Percentiles rank a stretch among this genome's conserved stretches.
Conservation (phyloP, 495 filamentous ascomycete species). For the Tuber magnatum region DNA sequence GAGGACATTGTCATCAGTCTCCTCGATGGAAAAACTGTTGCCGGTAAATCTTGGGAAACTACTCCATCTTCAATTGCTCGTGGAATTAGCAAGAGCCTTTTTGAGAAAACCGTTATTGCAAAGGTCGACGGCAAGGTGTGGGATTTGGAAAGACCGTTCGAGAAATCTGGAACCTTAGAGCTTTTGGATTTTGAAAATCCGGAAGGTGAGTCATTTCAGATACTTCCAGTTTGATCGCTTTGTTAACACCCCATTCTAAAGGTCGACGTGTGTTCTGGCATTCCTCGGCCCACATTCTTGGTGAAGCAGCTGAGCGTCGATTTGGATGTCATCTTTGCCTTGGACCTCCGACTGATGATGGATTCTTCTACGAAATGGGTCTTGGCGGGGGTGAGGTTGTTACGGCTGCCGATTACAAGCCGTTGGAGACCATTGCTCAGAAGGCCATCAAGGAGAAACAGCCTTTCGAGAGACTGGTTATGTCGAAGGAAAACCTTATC, state of each 20-base stretch:
- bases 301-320: conserved; percentile 80
- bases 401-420: conserved; percentile 64
- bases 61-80: conserved; percentile 60
- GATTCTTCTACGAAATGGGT: conserved; percentile 98
- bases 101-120: conserved; percentile 71
- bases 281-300: conserved; percentile 85
- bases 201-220: conserved; percentile 53
- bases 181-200: conserved; percentile 77
- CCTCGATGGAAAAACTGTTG: conserved; percentile 54
- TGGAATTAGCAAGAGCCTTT: conserved; percentile 60
- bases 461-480: conserved; percentile 78
- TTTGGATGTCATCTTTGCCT: conserved; percentile 88
- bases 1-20: conserved; percentile 62
- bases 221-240: conserved; percentile 21
- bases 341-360: conserved; percentile 83
- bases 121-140: conserved; percentile 77
- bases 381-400: conserved; percentile 69
- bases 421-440: conserved; percentile 64
- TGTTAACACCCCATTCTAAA: conserved; percentile 15
- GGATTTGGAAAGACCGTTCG: conserved; percentile 86
- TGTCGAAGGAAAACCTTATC: conserved; percentile 80
- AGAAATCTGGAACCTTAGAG: conserved; percentile 68
- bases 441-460: conserved; percentile 94
- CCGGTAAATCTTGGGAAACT: conserved; percentile 65
- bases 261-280: conserved; percentile 80